phyloP scores from a whole-genome alignment of 1,284 basidiomycete genomes.

The Pyrrhoderma noxium region DNA sequence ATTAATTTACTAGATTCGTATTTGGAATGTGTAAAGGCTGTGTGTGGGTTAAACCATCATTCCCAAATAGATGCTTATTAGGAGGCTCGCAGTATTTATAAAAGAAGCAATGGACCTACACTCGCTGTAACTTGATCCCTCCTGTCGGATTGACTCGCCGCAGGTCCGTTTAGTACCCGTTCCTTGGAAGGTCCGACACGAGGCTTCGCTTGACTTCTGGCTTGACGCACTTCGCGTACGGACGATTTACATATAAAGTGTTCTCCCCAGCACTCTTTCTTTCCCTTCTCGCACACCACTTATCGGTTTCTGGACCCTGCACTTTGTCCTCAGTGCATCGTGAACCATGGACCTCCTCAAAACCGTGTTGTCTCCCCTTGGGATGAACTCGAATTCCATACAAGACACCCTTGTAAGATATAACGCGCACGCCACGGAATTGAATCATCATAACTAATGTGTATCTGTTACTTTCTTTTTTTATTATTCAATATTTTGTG shows the following conservation, averaged over 20 bases:
- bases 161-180: conserved; percentile 5
- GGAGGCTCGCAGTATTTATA: too few relatives aligned
- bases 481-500: neutral
- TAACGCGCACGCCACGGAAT: neutral
- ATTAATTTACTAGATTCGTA: too few relatives aligned
- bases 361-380: conserved; percentile 52
- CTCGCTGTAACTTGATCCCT: too few relatives aligned
- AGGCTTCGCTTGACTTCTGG: conserved; percentile 12
- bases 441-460: neutral
- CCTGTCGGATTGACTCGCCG: neutral
- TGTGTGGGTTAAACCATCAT: too few relatives aligned
- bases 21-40: too few relatives aligned
- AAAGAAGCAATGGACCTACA: too few relatives aligned
- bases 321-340: conserved; percentile 1
- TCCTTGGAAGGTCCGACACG: conserved; percentile 4
- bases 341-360: conserved; percentile 52
- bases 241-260: conserved; percentile 15
- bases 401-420: conserved; percentile 58
- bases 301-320: neutral
- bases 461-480: neutral
- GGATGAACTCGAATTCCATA: conserved; percentile 47
- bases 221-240: conserved; percentile 1
- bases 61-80: too few relatives aligned
- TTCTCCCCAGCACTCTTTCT: conserved; percentile 3
- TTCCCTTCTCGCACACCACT: conserved; percentile 7